phyloP scores from a whole-genome alignment of 345 rosid species.

The Populus simonii region DNA sequence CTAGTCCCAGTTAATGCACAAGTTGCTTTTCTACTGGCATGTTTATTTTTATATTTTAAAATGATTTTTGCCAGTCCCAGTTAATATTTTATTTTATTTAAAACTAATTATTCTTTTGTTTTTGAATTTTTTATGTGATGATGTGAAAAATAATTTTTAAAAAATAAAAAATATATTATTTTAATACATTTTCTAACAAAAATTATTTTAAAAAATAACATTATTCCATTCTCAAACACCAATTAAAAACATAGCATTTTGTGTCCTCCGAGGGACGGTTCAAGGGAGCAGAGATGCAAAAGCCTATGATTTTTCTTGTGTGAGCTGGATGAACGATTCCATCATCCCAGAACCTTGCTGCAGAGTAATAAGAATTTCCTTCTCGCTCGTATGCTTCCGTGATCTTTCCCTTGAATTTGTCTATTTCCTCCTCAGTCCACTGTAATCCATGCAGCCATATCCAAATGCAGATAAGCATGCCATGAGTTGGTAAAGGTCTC shows the following conservation, averaged over 20 bases:
- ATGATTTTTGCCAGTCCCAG: too few relatives aligned
- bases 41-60: too few relatives aligned
- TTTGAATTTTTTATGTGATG: too few relatives aligned
- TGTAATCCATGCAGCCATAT: constrained; percentile 20
- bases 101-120: too few relatives aligned
- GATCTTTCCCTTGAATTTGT: constrained; percentile 63
- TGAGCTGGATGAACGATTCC: constrained; percentile 94
- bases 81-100: too few relatives aligned
- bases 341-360: constrained; percentile 95
- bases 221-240: too few relatives aligned
- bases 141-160: too few relatives aligned
- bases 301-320: constrained; percentile 65
- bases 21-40: background rate
- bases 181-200: too few relatives aligned
- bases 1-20: background rate
- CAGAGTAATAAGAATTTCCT: too few relatives aligned
- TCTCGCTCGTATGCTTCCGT: constrained; percentile 77
- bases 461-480: background rate
- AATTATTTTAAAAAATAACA: too few relatives aligned
- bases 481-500: background rate
- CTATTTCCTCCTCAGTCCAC: constrained; percentile 83
- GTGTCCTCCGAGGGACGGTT: constrained; percentile 65
- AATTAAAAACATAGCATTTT: background rate
- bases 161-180: too few relatives aligned
- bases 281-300: constrained; percentile 65